Evolutionary conservation across 257 asterid species (phyloP).

Genomic region (Vinca minor): DNA sequence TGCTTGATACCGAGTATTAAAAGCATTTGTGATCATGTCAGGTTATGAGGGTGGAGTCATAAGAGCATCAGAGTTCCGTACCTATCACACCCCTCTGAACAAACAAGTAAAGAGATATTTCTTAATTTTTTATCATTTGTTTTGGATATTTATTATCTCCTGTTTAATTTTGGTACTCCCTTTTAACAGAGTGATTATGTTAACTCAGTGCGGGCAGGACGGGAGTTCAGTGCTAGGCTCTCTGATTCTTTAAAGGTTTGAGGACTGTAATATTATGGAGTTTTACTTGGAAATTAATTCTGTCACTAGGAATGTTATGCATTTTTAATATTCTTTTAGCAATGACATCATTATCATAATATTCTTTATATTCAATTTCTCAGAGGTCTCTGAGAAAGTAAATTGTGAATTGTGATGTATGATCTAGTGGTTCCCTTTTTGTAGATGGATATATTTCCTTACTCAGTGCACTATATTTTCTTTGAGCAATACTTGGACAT

Average conservation of each 20-base stretch:
- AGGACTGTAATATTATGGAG: not conserved
- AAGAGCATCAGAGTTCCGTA: constrained; percentile 79
- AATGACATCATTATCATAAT: not conserved
- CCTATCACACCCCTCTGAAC: constrained; percentile 86
- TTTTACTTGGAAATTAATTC: not conserved
- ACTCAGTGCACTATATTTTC: constrained; percentile 77
- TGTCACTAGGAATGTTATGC: not conserved
- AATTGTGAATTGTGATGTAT: not conserved
- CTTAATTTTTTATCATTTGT: not conserved
- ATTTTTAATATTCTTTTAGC: not conserved
- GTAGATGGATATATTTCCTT: constrained; percentile 81
- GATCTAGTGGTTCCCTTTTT: constrained; percentile 7
- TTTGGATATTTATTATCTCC: constrained; percentile 2
- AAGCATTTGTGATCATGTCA: constrained; percentile 13
- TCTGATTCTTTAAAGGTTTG: constrained; percentile 65
- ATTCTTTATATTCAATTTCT: not conserved
- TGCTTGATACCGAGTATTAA: not conserved
- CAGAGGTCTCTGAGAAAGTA: not conserved
- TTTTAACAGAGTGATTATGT: constrained; percentile 65
- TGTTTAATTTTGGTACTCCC: not conserved
- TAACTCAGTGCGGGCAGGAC: constrained; percentile 78
- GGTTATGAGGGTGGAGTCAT: constrained; percentile 69
- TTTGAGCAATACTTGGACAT: constrained; percentile 85
- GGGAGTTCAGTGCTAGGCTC: constrained; percentile 66
- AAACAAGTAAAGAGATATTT: constrained; percentile 48